Conservation (phyloP, 1,284 basidiomycete species). For the Gastroboletus turbinatus region DNA sequence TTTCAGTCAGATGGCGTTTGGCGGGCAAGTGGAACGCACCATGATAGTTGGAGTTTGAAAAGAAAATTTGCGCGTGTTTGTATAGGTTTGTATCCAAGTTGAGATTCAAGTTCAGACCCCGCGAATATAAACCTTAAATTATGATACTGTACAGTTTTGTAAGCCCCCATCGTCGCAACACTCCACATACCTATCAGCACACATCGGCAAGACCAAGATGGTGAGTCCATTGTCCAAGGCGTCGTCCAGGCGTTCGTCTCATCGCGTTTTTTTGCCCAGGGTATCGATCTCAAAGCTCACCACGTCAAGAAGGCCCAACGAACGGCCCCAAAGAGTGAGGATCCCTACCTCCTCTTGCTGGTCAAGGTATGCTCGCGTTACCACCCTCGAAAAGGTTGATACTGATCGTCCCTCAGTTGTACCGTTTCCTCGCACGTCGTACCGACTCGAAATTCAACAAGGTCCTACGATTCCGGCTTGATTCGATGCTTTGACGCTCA, state of each 20-base stretch:
- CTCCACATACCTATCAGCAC: constrained; percentile 41
- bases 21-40: constrained; percentile 44
- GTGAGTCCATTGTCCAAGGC: constrained; percentile 56
- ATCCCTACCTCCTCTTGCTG: constrained; percentile 96
- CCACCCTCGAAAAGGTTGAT: constrained; percentile 2
- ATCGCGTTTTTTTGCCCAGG: constrained; percentile 50
- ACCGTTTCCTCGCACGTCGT: constrained; percentile 98
- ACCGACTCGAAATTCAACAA: constrained; percentile 98
- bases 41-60: constrained; percentile 57
- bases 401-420: constrained; percentile 62
- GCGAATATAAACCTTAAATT: constrained; percentile 27
- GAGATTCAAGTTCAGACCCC: constrained; percentile 38
- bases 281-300: constrained; percentile 97
- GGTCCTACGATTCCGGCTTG: constrained; percentile 41
- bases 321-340: constrained; percentile 96
- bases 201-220: constrained; percentile 69
- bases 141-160: constrained; percentile 55
- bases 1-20: background rate
- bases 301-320: constrained; percentile 99
- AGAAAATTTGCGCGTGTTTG: constrained; percentile 46
- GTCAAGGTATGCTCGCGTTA: constrained; percentile 75
- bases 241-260: constrained; percentile 19
- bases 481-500: constrained; percentile 13
- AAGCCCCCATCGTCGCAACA: constrained; percentile 43
- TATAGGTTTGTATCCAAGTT: constrained; percentile 19